Evolutionary conservation across 352 stramenopile genomes (phyloP).

Genomic region (Globisporangium mamillatum): DNA sequence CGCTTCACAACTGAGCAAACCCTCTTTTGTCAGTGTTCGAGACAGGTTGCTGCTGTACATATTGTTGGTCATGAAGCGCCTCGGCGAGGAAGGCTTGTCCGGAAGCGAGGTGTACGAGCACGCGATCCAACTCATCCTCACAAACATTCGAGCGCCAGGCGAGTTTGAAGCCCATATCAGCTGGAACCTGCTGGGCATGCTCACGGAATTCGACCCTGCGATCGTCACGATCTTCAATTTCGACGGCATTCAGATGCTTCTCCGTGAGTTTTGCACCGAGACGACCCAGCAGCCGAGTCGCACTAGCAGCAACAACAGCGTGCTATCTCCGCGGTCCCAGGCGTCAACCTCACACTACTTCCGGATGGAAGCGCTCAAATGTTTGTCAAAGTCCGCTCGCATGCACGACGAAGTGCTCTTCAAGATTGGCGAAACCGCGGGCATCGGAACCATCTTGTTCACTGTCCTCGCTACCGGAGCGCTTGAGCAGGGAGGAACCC

Average conservation of each 20-base stretch:
- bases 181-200: conserved; percentile 52
- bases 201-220: conserved; percentile 51
- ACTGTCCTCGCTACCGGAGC: conserved; percentile 23
- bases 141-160: conserved; percentile 28
- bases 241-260: conserved; percentile 48
- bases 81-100: conserved; percentile 47
- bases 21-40: conserved; percentile 21
- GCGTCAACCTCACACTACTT: conserved; percentile 21
- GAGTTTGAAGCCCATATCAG: conserved; percentile 42
- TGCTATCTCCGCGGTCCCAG: conserved; percentile 3
- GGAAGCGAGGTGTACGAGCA: conserved; percentile 51
- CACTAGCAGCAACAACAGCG: conserved; percentile 2
- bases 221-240: conserved; percentile 67
- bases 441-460: conserved; percentile 47
- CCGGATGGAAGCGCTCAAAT: conserved; percentile 62
- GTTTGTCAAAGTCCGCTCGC: conserved; percentile 45
- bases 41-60: conserved; percentile 50
- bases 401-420: conserved; percentile 65
- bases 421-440: conserved; percentile 52
- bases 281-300: conserved; percentile 18
- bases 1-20: conserved; percentile 28
- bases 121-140: conserved; percentile 51
- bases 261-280: conserved; percentile 42
- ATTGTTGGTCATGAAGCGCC: conserved; percentile 51
- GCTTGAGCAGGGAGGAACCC: neutral